phyloP scores from a whole-genome alignment of 2,329 filamentous ascomycete genomes.

The Ploettnerulaceae sp. region DNA sequence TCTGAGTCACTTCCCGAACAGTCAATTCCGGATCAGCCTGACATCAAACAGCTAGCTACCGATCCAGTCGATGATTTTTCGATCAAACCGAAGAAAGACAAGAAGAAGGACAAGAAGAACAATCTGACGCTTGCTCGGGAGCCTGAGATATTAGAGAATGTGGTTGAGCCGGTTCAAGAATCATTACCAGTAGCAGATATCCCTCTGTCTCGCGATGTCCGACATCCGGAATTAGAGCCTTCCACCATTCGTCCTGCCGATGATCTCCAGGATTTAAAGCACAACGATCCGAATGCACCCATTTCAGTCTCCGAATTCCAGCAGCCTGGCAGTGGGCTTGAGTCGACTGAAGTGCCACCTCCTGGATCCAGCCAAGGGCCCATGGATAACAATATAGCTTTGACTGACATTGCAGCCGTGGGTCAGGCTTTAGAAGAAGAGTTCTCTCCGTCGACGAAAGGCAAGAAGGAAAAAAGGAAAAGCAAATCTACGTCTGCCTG shows the following conservation, averaged over 20 bases:
- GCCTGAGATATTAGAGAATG: not conserved
- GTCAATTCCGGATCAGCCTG: not conserved
- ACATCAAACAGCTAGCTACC: not conserved
- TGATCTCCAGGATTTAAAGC: not conserved
- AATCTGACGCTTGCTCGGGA: slow-evolving; percentile 1
- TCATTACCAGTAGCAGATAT: not conserved
- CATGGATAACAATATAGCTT: not conserved
- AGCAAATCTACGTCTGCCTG: slow-evolving; percentile 2
- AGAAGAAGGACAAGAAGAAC: slow-evolving; percentile 9
- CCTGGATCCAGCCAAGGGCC: not conserved
- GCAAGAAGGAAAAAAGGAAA: slow-evolving; percentile 31
- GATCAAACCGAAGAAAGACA: slow-evolving; percentile 4
- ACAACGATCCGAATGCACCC: not conserved
- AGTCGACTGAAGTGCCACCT: not conserved
- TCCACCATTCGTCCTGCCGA: not conserved
- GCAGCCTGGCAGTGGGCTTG: not conserved
- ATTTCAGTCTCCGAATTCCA: not conserved
- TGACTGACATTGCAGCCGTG: not conserved
- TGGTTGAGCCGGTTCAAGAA: not conserved
- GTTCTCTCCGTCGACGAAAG: slow-evolving; percentile 7
- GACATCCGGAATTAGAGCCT: not conserved
- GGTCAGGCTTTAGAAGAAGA: slow-evolving; percentile 6
- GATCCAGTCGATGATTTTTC: slow-evolving; percentile 1
- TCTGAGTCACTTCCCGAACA: slow-evolving; percentile 1
- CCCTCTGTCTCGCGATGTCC: not conserved